Evolutionary conservation across 1,284 basidiomycete genomes (phyloP).

Genomic region (Ceratobasidium papillatum): DNA sequence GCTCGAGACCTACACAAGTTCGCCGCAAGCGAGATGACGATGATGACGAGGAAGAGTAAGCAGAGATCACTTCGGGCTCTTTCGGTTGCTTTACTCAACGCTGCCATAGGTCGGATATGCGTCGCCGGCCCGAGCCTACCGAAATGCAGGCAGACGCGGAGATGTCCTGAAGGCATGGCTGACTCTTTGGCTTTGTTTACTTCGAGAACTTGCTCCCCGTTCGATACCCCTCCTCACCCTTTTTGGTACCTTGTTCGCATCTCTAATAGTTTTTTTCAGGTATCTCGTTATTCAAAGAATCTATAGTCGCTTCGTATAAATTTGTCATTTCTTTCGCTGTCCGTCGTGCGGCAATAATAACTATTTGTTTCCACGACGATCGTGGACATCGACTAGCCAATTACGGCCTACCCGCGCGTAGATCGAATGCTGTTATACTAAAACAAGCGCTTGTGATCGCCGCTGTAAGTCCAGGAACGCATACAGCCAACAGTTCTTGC

Average conservation of each 20-base stretch:
- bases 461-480: background rate
- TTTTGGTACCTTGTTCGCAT: background rate
- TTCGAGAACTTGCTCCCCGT: background rate
- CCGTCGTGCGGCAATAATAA: background rate
- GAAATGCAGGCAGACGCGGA: slow-evolving; percentile 36
- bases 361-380: background rate
- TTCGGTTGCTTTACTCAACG: background rate
- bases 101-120: slow-evolving; percentile 18
- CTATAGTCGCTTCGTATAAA: background rate
- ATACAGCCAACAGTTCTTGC: background rate
- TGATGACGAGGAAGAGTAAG: slow-evolving; percentile 62
- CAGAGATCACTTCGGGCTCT: background rate
- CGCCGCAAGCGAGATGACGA: slow-evolving; percentile 71
- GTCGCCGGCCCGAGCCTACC: slow-evolving; percentile 36
- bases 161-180: background rate
- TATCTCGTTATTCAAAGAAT: background rate
- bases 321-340: background rate
- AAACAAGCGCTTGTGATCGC: background rate
- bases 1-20: slow-evolving; percentile 55
- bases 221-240: background rate
- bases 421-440: background rate
- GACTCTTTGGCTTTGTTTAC: background rate
- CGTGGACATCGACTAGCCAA: background rate
- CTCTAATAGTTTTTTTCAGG: background rate
- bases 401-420: background rate